Conservation (phyloP, 495 filamentous ascomycete species). For the Penicillium parvum region DNA sequence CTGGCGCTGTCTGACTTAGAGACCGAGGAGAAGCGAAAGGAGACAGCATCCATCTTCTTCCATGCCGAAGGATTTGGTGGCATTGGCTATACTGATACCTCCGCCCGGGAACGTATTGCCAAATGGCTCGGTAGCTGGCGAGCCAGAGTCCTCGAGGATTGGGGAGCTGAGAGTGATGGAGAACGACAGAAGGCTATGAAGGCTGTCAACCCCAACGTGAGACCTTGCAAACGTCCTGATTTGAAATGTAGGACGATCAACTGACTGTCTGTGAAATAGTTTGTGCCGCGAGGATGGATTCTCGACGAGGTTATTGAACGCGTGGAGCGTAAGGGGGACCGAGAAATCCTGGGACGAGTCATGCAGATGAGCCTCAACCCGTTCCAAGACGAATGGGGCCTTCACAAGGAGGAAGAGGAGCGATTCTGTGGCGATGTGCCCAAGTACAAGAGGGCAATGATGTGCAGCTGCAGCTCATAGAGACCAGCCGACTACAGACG, state of each 20-base stretch:
- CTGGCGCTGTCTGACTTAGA: constrained; percentile 55
- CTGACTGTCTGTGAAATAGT: constrained; percentile 34
- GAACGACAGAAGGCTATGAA: constrained; percentile 71
- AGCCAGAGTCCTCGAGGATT: constrained; percentile 64
- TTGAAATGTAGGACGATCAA: no score
- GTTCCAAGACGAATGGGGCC: constrained; percentile 75
- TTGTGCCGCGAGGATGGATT: constrained; percentile 84
- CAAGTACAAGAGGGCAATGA: constrained; percentile 66
- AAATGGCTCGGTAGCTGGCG: constrained; percentile 76
- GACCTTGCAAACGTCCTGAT: no score
- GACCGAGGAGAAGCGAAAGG: constrained; percentile 53
- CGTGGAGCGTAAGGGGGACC: constrained; percentile 79
- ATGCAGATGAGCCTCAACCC: constrained; percentile 79
- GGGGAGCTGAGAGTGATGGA: constrained; percentile 53
- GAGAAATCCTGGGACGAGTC: constrained; percentile 66
- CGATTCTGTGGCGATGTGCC: constrained; percentile 89
- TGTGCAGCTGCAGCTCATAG: constrained; percentile 77
- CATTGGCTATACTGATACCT: constrained; percentile 51
- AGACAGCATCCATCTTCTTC: constrained; percentile 65
- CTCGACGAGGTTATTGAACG: constrained; percentile 86
- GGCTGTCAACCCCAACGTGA: constrained; percentile 74
- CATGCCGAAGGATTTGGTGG: constrained; percentile 58
- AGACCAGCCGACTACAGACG: no score
- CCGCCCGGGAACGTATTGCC: constrained; percentile 58
- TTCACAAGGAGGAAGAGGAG: constrained; percentile 66